Evolutionary conservation across 2,329 filamentous ascomycete species (phyloP), one percentile per base, ranked within the genome.

Genomic region (Alternaria atra): DNA sequence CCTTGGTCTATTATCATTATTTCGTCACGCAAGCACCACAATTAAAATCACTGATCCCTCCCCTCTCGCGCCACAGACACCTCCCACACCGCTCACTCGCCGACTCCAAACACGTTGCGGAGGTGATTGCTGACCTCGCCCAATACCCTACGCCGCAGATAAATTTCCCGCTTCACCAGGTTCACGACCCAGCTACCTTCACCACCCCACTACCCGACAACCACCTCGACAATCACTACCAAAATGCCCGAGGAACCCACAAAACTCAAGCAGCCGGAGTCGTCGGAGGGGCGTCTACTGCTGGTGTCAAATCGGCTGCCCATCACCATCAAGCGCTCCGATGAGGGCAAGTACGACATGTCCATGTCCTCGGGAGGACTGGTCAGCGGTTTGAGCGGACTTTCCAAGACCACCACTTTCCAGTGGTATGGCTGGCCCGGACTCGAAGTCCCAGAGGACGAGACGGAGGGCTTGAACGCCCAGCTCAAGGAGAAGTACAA

Each of bases 341-440:
- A 95, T 53, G 92, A 97, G 84, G 94, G 93, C 73, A 90, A 91
- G 78, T 99, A 97, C 83, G 87, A 90, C 74, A 97, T 97, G 80
- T 93, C 91, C 77, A 97, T 97, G 92, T 98, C 94, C 47, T 98
- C 95, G 2, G 95, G 95, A 59, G 95, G 95, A 40, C 87, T 99
- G 40, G 95, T 98, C 73, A 97, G 93, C 52, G 95, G 95, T 20
- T 85, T 99, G 63, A 97, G 92, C 69, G 95, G 95, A 27, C 83
- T 98, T 60, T 90, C 92, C 72, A 97, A 97, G 81, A 91, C 92
- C 32, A 97, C 93, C 27, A 94, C 90, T 69, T 98, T 98, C 80
- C 92, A 95, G 80, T 99, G 95, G 95, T 98, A 98, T 80, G 95
- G 95, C 69, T 98, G 95, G 94, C 94, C 95, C 1, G 95, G 95